Evolutionary conservation across 1,284 basidiomycete genomes (phyloP).

Genomic region (Uromyces viciae-fabae): DNA sequence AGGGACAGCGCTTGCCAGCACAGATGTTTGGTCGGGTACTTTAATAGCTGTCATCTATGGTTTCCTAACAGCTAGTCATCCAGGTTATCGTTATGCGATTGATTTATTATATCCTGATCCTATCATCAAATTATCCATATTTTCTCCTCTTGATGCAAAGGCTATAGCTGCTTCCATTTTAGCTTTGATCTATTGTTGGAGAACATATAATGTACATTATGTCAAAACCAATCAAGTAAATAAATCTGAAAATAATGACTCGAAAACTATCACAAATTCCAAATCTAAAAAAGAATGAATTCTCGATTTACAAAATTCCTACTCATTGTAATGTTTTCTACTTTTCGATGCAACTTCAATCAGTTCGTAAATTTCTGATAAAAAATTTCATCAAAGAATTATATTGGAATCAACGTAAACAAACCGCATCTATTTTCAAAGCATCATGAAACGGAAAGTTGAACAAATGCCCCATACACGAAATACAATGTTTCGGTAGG

Average conservation of each 20-base stretch:
- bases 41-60: constrained; percentile 27
- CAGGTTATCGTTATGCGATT: not conserved
- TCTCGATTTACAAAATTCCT: no score
- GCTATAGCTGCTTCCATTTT: constrained; percentile 3
- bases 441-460: no score
- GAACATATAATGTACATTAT: constrained; percentile 19
- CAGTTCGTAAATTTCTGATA: no score
- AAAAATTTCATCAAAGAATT: no score
- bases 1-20: not conserved
- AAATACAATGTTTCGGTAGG: no score
- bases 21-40: constrained; percentile 36
- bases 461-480: no score
- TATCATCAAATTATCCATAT: not conserved
- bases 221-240: not conserved
- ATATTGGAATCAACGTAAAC: no score
- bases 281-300: constrained; percentile 30
- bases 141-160: constrained; percentile 14
- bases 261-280: not conserved
- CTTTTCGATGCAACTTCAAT: no score
- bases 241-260: not conserved
- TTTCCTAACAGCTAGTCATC: constrained; percentile 19
- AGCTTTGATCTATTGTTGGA: constrained; percentile 10
- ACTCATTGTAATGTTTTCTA: no score
- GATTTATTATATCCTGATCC: not conserved
- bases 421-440: no score